Evolutionary conservation across 345 rosid species (phyloP), one percentile per base, ranked within the genome.

Genomic region (Arabidopsis suecica): DNA sequence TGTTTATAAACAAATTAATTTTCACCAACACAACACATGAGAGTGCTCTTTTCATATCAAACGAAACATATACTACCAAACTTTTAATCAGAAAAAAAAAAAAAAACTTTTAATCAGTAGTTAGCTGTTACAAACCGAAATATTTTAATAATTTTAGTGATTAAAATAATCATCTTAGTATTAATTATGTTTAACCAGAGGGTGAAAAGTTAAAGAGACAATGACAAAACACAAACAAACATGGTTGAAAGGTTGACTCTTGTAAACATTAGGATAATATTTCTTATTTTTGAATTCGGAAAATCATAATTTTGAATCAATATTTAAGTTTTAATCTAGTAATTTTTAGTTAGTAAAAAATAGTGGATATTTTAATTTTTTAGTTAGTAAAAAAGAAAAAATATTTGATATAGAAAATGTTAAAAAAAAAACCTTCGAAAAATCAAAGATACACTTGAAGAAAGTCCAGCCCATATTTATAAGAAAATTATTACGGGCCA

Each of bases 381-480:
- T 23, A 23, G 25, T 23, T 23, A 23, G 25, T 23, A 23, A 23
- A 23, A 23, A 23, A 22, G 23, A 23, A 23, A 23, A 23, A 1
- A 23, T 23, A 23, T 23, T 23, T 23, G 25, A 23, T 23, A 23
- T 23, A 23, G 25, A 23, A 23, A 2, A 23, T 23, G 25, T 23
- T 23, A 23, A 23, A 23, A 28, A 23, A 28, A 33, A 5, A 33
- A 37, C 40, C 40, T 44, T 44, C 3, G n/a, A 23, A 4, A 51
- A 8, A 50, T 1, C 9, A 3, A 14, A 45, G 13, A 14, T 50
- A 22, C 9, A 22, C 32, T 4, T 1, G 28, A 53, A 53, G n/a
- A 14, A 8, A 60, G 34, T 23, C 40, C 7, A 11, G 80, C 75
- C 71, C 80, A 76, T 51, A 44, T 14, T 9, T 48, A 22, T 34